Evolutionary conservation across 441 rosid species (phyloP), one percentile per base, ranked within the genome.

Genomic region (Flueggea neowawraea): DNA sequence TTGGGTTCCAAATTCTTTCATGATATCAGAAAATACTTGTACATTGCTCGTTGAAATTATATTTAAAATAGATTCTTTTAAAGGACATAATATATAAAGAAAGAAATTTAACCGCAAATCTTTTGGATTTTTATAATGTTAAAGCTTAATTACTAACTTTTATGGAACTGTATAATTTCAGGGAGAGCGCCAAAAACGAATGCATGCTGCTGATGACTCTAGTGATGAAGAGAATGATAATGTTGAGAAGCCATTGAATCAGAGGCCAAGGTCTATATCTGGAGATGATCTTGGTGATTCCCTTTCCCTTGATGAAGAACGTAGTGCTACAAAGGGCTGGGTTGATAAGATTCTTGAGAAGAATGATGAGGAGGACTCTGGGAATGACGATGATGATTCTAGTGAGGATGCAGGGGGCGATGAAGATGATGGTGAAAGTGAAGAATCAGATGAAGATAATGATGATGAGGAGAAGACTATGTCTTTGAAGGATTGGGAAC

Each of bases 231-330:
- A 94, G 57, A 80, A 81, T 54, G 88, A 81, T 67, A 82, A 73
- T 64, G 68, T 10, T 52, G 86, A 79, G 57, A 80, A 71, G 72
- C 62, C 73, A 31, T 71, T 73, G 16, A 32, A 61, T 55, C 75
- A 72, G 76, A 75, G 63, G 75, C 64, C 55, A 54, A 81, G 73
- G 64, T 61, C 84, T 32, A 54, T 78, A 61, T 91, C 96, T 53
- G 96, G 96, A 12, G 97, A 91, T 77, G 97, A 87, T 80, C 94
- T 89, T 65, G 97, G 96, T 69, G 97, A 89, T 79, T 89, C 91
- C 43, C 91, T 93, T 64, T 73, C 91, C 17, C 64, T 80, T 66
- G 87, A 78, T 54, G 89, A 84, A 59, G 84, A 85, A 62, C 68
- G 75, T 33, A 57, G 69, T 66, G 64, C 77, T 12, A 76, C 58